A percentile compares a stretch with the other conserved stretches of the same genome.
phyloP scores from a whole-genome alignment of 2,329 filamentous ascomycete genomes.

The Sclerotinia sclerotiorum region DNA sequence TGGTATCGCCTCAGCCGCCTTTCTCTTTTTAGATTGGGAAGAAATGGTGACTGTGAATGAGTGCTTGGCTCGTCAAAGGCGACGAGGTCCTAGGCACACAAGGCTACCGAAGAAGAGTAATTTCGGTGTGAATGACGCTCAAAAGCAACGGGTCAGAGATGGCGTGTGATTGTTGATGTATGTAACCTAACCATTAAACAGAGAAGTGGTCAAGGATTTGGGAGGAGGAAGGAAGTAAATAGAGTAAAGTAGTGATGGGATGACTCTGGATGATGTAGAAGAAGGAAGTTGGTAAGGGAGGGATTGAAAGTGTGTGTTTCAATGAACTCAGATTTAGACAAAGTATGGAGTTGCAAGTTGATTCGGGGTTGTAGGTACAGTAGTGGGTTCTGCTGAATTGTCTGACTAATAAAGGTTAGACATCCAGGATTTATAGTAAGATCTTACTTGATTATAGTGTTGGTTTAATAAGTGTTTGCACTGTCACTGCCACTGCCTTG shows the following conservation, averaged over 20 bases:
- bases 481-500: neutral
- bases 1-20: constrained; percentile 49
- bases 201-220: neutral
- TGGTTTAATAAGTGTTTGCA: neutral
- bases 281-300: neutral
- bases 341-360: neutral
- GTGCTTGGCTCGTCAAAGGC: constrained; percentile 34
- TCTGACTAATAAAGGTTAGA: constrained; percentile 2
- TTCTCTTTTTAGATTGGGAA: constrained; percentile 53
- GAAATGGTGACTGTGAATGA: constrained; percentile 48
- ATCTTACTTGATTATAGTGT: neutral
- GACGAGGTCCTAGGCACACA: constrained; percentile 36
- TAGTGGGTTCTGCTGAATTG: neutral
- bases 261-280: neutral
- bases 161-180: constrained; percentile 3
- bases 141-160: constrained; percentile 14
- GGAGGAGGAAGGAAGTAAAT: neutral
- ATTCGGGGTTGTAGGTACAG: neutral
- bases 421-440: neutral
- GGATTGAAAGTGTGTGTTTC: neutral
- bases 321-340: constrained; percentile 1
- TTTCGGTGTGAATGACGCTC: constrained; percentile 11
- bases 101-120: constrained; percentile 31
- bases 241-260: neutral
- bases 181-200: neutral